A percentile compares a stretch with the other conserved stretches of the same genome.
Evolutionary conservation across 768 basidiomycete species (phyloP).

Genomic region (Neoboletus magnificus): DNA sequence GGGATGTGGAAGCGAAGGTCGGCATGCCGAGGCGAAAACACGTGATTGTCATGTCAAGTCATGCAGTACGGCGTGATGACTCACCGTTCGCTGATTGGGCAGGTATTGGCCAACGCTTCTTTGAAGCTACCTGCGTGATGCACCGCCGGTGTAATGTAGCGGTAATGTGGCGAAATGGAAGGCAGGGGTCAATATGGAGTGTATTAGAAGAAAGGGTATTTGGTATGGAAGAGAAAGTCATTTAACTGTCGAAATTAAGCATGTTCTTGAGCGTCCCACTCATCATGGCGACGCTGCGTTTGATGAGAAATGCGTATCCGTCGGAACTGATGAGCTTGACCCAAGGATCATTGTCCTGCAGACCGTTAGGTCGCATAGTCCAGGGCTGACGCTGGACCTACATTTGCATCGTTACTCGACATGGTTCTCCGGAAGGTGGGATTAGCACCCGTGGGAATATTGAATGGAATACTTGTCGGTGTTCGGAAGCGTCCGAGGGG

Average conservation of each 20-base stretch:
- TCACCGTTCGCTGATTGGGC: slow-evolving; percentile 70
- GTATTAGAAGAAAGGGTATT: slow-evolving; percentile 10
- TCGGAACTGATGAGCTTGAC: slow-evolving; percentile 74
- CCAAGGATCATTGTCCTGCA: slow-evolving; percentile 50
- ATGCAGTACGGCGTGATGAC: slow-evolving; percentile 13
- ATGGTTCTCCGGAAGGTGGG: slow-evolving; percentile 3
- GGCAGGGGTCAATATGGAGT: not conserved
- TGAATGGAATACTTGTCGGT: slow-evolving; percentile 8
- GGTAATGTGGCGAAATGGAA: slow-evolving; percentile 9
- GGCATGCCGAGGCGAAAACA: not conserved
- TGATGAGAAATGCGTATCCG: slow-evolving; percentile 78
- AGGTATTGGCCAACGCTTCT: slow-evolving; percentile 70
- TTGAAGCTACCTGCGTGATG: slow-evolving; percentile 58
- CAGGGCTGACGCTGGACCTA: slow-evolving; percentile 6
- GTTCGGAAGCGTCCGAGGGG: slow-evolving; percentile 7
- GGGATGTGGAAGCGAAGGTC: not conserved
- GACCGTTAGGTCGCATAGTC: not conserved
- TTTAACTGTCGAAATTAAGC: slow-evolving; percentile 65
- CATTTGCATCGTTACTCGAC: slow-evolving; percentile 16
- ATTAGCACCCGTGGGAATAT: slow-evolving; percentile 21
- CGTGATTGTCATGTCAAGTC: not conserved
- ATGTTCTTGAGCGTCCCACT: slow-evolving; percentile 83
- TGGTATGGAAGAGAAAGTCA: slow-evolving; percentile 22
- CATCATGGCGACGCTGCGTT: slow-evolving; percentile 66
- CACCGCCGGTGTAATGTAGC: slow-evolving; percentile 7